Evolutionary conservation across 164 flowering plant genomes (phyloP), one percentile per base, ranked within the genome.

Genomic region (Nymphaea thermarum): DNA sequence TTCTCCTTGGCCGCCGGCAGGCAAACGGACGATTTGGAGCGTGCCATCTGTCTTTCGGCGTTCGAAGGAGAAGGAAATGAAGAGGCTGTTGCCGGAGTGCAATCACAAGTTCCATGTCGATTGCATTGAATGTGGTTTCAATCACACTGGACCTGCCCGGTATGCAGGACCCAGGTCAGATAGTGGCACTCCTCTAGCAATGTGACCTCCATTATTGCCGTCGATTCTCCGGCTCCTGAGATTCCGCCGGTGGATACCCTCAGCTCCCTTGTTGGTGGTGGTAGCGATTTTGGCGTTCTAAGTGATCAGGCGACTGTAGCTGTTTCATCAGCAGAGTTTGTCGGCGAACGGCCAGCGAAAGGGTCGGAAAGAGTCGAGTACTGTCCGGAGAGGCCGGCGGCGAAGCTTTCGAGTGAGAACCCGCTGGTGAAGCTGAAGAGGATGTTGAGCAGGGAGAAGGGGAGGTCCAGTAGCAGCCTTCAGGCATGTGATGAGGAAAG

Each of bases 71-170:
- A 60, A 64, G 15, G 92, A 87, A 42, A 68, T 14, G 6, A 84
- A 78, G 8, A 80, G 92, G 6, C 59, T 78, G 5, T 65, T 87
- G 59, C 92, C 90, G 15, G 74, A 76, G 7, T 87, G 89, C 55
- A 59, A 71, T 8, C 91, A 87, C 66, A n/a, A 70, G 2, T 87
- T 85, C 51, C 91, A 87, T 63, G 60, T 68, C 4, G 84, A 80
- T 2, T 87, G 91, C 73, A 85, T 87, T 55, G 91, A 85, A 75
- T 73, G 81, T 87, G 92, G 92, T 82, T 87, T 43, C 72, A 44
- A 6, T 76, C 83, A 14, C 85, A 82, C 70, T 80, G 82, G 6
- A 81, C 74, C 15, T 87, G 92, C 68, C 92, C 92, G 0, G 73
- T 85, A 18, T 87, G 92, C 69, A 73, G 92, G 42, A 65, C 88